Conservation (phyloP, 129 eudicot species). For the Glebionis coronaria region DNA sequence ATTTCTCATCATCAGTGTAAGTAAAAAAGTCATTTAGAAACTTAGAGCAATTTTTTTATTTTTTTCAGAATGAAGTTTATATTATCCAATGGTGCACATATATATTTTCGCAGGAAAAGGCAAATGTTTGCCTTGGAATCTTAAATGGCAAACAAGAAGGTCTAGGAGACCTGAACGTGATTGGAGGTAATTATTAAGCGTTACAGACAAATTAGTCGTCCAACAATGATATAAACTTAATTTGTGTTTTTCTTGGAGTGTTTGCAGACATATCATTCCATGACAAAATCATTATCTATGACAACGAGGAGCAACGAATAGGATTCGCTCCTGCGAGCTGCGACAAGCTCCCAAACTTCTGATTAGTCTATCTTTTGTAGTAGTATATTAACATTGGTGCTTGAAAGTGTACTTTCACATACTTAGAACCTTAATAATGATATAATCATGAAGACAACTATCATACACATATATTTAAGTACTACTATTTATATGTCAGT, state of each 20-base stretch:
- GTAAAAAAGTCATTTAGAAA: background rate
- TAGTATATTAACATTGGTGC: constrained; percentile 12
- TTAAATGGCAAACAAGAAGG: constrained; percentile 60
- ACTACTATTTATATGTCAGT: too few relatives aligned
- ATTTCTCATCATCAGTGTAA: constrained; percentile 72
- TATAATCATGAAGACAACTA: background rate
- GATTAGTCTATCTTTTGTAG: constrained; percentile 22
- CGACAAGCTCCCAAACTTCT: constrained; percentile 54
- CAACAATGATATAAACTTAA: too few relatives aligned
- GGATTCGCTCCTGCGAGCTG: constrained; percentile 75
- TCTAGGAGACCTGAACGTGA: constrained; percentile 38
- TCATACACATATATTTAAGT: background rate
- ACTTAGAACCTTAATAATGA: background rate
- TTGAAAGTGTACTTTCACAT: background rate
- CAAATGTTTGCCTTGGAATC: constrained; percentile 77
- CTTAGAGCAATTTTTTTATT: background rate
- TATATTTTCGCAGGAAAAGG: constrained; percentile 37
- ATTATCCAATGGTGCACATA: background rate
- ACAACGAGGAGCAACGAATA: constrained; percentile 55
- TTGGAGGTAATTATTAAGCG: constrained; percentile 51
- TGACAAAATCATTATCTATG: constrained; percentile 72
- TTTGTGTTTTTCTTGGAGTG: too few relatives aligned
- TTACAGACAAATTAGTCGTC: background rate
- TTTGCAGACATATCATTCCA: constrained; percentile 72
- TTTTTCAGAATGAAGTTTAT: background rate